Evolutionary conservation across 495 filamentous ascomycete genomes (phyloP), one percentile per base, ranked within the genome.

Genomic region (Hypoxylon crocopeplum): DNA sequence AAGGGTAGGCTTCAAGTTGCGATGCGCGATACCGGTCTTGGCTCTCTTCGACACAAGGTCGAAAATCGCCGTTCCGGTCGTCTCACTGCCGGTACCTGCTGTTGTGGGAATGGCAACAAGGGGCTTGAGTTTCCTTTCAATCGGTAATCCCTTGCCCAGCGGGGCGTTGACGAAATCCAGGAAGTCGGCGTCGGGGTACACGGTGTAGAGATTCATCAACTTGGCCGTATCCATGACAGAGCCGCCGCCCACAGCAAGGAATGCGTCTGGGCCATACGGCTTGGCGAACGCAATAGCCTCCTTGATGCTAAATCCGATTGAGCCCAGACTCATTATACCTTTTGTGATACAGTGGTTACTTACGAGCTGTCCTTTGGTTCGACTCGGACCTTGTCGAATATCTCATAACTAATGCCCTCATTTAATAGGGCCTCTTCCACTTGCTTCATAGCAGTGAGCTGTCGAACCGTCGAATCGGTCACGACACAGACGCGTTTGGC

Each of bases 131-230:
- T 85, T 79, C 56, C 85, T 86, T 30, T 84, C 85, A 51, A 98
- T 88, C 1, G 94, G 95, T 27, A 84, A 79, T 7, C 95, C 95
- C 59, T 88, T 91, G 45, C 94, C 94, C 1, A 98, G 78, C 0
- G 94, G 94, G 1, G 93, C 93, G 69, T 98, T 98, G 70, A 98
- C 94, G 67, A 98, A 98, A 77, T 98, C 94, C 11, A 98, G 75
- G 69, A 98, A 96, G 54, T 93, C 88, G 19, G 92, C 91, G 5
- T 95, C 85, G 0, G 92, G 92, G 73, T 86, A 95, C 69, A 83
- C 86, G 0, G 86, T 88, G 75, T 97, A 98, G 1, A 98, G 84
- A 70, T 98, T 98, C 91, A 98, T 97, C 19, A 98, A 81, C 75
- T 98, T 98, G 27, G 94, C 93, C 0, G 94, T 98, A 75, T 98